phyloP scores from a whole-genome alignment of 169 alveolate species.

The Miamiensis avidus region DNA sequence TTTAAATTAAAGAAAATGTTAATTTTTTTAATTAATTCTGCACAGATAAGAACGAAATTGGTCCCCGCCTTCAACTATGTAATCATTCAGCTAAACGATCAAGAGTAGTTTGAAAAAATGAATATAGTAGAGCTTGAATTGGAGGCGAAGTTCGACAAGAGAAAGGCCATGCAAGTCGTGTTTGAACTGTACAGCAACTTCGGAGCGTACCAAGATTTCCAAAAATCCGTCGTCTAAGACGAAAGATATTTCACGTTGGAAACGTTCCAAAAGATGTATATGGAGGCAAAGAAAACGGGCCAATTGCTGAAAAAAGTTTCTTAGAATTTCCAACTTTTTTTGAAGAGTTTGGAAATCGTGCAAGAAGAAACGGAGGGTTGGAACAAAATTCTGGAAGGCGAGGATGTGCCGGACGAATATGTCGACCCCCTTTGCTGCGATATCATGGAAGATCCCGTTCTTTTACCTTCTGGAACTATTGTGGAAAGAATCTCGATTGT shows the following conservation, averaged over 20 bases:
- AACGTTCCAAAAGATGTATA: not conserved
- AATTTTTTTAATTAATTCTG: too few relatives aligned
- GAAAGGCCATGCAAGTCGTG: not conserved
- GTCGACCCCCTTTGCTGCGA: conserved; percentile 34
- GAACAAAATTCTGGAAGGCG: not conserved
- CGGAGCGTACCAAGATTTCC: not conserved
- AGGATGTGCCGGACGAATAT: conserved; percentile 57
- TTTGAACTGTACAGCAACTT: not conserved
- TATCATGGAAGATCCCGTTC: conserved; percentile 64
- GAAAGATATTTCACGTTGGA: not conserved
- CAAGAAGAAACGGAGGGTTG: not conserved
- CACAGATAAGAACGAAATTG: not conserved
- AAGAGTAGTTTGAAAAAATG: not conserved
- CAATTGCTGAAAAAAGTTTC: not conserved
- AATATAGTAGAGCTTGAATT: not conserved
- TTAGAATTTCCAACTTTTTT: too few relatives aligned
- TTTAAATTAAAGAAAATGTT: not conserved
- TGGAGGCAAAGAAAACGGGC: not conserved
- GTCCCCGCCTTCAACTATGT: not conserved
- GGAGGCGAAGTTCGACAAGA: not conserved
- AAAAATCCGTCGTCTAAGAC: not conserved
- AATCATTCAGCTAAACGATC: not conserved
- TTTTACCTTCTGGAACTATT: conserved; percentile 57
- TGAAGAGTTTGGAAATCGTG: not conserved
- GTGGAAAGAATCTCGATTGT: conserved; percentile 61